Conservation (phyloP, 2,329 filamentous ascomycete species). For the Cadophora malorum region DNA sequence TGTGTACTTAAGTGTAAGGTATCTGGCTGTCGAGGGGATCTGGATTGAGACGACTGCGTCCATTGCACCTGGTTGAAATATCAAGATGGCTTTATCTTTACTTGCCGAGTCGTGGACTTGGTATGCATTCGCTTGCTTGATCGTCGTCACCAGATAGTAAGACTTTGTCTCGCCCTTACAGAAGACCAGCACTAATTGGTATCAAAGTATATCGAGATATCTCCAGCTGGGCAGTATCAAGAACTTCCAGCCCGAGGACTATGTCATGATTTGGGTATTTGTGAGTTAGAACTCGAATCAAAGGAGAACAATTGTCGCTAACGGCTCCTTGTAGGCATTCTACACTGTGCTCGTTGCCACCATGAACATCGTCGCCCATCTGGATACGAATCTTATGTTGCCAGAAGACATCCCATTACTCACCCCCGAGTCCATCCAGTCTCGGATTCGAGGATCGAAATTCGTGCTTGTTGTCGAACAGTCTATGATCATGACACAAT, state of each 20-base stretch:
- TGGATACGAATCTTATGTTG: slow-evolving; percentile 66
- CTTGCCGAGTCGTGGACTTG: slow-evolving; percentile 52
- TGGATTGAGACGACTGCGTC: background rate
- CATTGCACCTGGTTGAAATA: background rate
- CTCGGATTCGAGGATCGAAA: slow-evolving; percentile 58
- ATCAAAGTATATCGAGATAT: slow-evolving; percentile 48
- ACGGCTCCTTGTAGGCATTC: slow-evolving; percentile 45
- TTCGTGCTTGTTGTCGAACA: slow-evolving; percentile 67
- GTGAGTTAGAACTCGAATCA: slow-evolving; percentile 46
- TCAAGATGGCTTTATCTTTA: slow-evolving; percentile 24
- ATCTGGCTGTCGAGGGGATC: slow-evolving; percentile 1
- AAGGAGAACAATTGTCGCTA: background rate
- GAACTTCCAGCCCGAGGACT: slow-evolving; percentile 61
- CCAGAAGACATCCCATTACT: slow-evolving; percentile 52
- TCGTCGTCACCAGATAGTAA: slow-evolving; percentile 51
- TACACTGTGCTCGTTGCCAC: slow-evolving; percentile 61
- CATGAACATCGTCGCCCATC: slow-evolving; percentile 61
- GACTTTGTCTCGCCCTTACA: slow-evolving; percentile 27
- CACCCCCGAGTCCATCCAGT: slow-evolving; percentile 48
- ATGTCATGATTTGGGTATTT: slow-evolving; percentile 59
- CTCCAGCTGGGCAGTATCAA: slow-evolving; percentile 52
- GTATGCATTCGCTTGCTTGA: slow-evolving; percentile 51
- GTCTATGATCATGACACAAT: slow-evolving; percentile 65
- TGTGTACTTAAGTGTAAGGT: background rate
- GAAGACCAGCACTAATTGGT: background rate